A percentile compares a stretch with the other conserved stretches of the same genome.
These are phyloP conservation scores for Dothideomycetidae sp. DNA, from an alignment of 2,329 filamentous ascomycete genomes.

Conservation along the genomic window DNA sequence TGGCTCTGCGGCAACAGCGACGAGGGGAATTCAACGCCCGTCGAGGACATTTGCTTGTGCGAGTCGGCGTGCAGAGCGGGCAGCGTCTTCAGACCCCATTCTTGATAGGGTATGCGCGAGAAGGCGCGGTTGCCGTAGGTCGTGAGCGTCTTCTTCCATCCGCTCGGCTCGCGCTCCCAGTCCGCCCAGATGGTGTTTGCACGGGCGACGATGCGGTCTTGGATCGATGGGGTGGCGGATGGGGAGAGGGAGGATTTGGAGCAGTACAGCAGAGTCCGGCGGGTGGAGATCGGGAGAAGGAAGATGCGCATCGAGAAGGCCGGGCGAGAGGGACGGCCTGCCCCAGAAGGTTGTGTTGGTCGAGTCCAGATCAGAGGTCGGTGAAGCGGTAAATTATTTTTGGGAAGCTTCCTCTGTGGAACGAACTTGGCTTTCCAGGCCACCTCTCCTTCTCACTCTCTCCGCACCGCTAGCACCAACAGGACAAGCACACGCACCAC, in stretches of 20 bases:
- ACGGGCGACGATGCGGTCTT: constrained; percentile 57
- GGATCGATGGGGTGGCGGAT: constrained; percentile 36
- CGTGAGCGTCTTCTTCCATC: constrained; percentile 81
- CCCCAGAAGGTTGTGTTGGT: no score
- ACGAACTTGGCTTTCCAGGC: no score
- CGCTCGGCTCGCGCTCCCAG: constrained; percentile 60
- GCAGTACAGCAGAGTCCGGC: constrained; percentile 83
- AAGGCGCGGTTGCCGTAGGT: constrained; percentile 75
- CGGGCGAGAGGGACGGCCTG: background rate
- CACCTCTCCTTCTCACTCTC: no score
- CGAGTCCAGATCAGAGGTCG: no score
- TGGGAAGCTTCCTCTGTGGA: no score
- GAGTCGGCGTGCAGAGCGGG: constrained; percentile 61
- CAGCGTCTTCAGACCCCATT: constrained; percentile 95
- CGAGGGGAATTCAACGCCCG: constrained; percentile 64
- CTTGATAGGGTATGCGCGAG: constrained; percentile 80
- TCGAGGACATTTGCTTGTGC: constrained; percentile 29
- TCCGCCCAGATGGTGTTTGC: constrained; percentile 65
- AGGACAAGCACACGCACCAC: no score
- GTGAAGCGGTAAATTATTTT: no score
- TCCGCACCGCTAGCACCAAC: no score
- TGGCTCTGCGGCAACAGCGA: constrained; percentile 48
- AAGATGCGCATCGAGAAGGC: constrained; percentile 69
- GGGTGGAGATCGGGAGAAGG: constrained; percentile 82
- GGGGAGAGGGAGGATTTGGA: constrained; percentile 43